Percentiles rank a stretch among this genome's conserved stretches.
Conservation (phyloP, 176 grass and related monocot genomes). For the Leersia perrieri region DNA sequence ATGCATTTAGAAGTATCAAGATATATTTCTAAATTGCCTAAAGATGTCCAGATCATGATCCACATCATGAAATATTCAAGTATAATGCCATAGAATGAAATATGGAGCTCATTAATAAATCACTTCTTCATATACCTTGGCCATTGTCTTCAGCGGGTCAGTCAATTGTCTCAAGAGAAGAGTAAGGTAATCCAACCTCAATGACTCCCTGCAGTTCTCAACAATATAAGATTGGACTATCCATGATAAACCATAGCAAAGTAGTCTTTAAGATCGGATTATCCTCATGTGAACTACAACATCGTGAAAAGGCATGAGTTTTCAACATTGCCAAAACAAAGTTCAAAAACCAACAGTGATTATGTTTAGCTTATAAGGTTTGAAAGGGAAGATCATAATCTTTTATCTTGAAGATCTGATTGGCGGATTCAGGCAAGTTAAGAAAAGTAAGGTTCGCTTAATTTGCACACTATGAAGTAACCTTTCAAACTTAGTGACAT, state of each 20-base stretch:
- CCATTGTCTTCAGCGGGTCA: conserved; percentile 61
- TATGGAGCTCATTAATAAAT: conserved; percentile 15
- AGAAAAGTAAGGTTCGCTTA: not conserved
- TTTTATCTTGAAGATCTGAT: conserved; percentile 13
- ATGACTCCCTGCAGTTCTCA: conserved; percentile 59
- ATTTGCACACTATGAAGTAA: conserved; percentile 6
- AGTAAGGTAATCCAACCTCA: conserved; percentile 86
- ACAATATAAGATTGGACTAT: conserved; percentile 17
- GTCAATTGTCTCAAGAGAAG: conserved; percentile 76
- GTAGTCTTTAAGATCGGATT: not conserved
- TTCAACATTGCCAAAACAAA: conserved; percentile 1
- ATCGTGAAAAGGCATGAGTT: not conserved
- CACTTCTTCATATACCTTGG: conserved; percentile 60
- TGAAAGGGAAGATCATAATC: not conserved
- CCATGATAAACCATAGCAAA: conserved; percentile 6
- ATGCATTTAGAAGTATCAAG: not conserved
- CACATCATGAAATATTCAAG: not conserved
- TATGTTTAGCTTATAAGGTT: conserved; percentile 7
- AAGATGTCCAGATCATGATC: not conserved
- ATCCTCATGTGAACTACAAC: not conserved
- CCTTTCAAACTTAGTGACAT: conserved; percentile 1
- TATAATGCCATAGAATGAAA: conserved; percentile 5
- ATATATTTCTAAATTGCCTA: not conserved
- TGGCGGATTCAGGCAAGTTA: not conserved
- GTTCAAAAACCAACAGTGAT: not conserved